phyloP scores from a whole-genome alignment of 2,329 filamentous ascomycete species.

The Colletotrichum sp. region DNA sequence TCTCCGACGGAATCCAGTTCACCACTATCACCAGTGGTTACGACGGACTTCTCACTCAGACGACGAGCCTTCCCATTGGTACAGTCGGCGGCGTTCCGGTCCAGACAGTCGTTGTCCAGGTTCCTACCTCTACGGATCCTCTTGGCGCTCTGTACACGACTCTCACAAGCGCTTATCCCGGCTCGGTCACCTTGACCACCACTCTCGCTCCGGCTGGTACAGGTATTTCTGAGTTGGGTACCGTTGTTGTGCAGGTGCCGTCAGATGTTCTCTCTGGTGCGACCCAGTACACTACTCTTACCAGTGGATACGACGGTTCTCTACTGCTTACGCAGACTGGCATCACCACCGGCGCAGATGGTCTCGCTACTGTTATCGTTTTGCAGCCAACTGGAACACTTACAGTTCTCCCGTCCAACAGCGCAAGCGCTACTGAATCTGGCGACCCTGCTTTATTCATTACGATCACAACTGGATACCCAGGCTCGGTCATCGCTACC shows the following conservation, averaged over 20 bases:
- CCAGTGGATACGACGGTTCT: constrained; percentile 1
- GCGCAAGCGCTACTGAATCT: neutral
- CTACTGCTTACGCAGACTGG: neutral
- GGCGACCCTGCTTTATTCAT: neutral
- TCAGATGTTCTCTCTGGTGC: neutral
- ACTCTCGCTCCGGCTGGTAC: neutral
- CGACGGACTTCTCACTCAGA: neutral
- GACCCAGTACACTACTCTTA: neutral
- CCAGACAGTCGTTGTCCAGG: neutral
- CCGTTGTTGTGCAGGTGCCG: neutral
- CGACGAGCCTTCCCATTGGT: neutral
- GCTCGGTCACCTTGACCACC: neutral
- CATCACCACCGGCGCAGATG: neutral
- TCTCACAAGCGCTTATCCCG: neutral
- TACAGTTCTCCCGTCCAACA: neutral
- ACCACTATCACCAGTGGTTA: neutral
- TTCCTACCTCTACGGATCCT: neutral
- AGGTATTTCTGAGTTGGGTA: neutral
- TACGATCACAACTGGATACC: neutral
- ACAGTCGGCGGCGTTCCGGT: neutral
- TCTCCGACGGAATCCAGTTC: neutral
- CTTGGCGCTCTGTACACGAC: neutral
- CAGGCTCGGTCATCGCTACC: neutral
- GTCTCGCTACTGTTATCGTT: neutral
- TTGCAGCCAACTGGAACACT: neutral